Evolutionary conservation across 1,284 basidiomycete genomes (phyloP).

Genomic region (Sanguinoderma infundibulare): DNA sequence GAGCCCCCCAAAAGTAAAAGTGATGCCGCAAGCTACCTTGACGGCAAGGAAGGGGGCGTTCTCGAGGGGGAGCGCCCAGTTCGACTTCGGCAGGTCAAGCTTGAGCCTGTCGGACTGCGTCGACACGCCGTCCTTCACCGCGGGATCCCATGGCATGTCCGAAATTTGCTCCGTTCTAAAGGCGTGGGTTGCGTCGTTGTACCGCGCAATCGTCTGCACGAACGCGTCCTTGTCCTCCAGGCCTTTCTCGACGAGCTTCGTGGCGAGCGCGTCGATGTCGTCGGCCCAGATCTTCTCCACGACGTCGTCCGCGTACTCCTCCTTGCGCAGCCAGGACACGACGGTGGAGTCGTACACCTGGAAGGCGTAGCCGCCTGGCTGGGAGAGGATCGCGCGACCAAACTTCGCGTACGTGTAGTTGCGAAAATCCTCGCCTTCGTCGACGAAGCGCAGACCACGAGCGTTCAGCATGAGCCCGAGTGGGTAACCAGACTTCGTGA

Average conservation of each 20-base stretch:
- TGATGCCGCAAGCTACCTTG: slow-evolving; percentile 69
- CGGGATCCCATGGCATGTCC: slow-evolving; percentile 54
- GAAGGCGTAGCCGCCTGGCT: slow-evolving; percentile 62
- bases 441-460: slow-evolving; percentile 62
- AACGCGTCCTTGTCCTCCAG: slow-evolving; percentile 47
- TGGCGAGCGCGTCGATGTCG: slow-evolving; percentile 54
- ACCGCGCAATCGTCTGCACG: slow-evolving; percentile 49
- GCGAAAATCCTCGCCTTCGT: slow-evolving; percentile 72
- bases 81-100: slow-evolving; percentile 48
- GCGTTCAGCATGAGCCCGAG: slow-evolving; percentile 70
- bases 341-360: slow-evolving; percentile 63
- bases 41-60: slow-evolving; percentile 63
- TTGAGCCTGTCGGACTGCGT: slow-evolving; percentile 44
- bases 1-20: slow-evolving; percentile 73
- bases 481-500: slow-evolving; percentile 74
- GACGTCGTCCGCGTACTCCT: slow-evolving; percentile 67
- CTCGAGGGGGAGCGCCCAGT: slow-evolving; percentile 64
- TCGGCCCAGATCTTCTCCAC: slow-evolving; percentile 57
- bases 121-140: slow-evolving; percentile 63
- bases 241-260: slow-evolving; percentile 49
- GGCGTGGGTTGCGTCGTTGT: slow-evolving; percentile 52
- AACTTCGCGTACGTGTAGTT: slow-evolving; percentile 76
- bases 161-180: slow-evolving; percentile 44
- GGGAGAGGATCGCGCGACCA: slow-evolving; percentile 58
- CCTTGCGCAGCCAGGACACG: slow-evolving; percentile 49